These are phyloP conservation scores for Lolium multiflorum DNA, from an alignment of 176 grass and related monocot species.

Conservation along the genomic window DNA sequence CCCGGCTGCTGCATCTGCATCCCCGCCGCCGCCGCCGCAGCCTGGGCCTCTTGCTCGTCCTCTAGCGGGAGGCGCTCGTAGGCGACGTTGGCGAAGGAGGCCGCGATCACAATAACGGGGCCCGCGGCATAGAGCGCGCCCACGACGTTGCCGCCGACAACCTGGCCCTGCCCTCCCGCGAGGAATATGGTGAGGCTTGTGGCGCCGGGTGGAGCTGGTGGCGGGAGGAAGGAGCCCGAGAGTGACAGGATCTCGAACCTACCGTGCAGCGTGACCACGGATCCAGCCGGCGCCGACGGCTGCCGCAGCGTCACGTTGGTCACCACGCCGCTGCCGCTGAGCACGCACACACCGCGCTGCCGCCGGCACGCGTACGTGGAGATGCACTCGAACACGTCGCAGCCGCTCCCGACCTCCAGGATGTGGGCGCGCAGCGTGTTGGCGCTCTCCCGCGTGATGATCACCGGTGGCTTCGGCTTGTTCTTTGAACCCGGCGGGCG, in stretches of 20 bases:
- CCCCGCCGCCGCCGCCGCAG: constrained; percentile 34
- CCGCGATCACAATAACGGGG: constrained; percentile 93
- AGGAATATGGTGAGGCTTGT: constrained; percentile 99
- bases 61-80: constrained; percentile 97
- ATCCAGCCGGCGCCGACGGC: constrained; percentile 72
- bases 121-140: constrained; percentile 84
- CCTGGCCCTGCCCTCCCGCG: constrained; percentile 89
- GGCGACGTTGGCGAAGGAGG: constrained; percentile 97
- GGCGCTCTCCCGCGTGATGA: constrained; percentile 98
- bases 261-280: constrained; percentile 85
- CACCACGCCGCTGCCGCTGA: constrained; percentile 92
- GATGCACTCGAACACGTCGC: constrained; percentile 90
- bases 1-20: constrained; percentile 71
- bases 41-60: constrained; percentile 69
- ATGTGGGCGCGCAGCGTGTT: constrained; percentile 98
- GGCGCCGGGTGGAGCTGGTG: constrained; percentile 83
- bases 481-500: constrained; percentile 87
- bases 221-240: constrained; percentile 95
- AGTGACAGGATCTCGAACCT: constrained; percentile 98
- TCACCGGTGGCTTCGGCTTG: constrained; percentile 96
- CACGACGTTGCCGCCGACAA: constrained; percentile 94
- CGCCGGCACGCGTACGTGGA: constrained; percentile 83
- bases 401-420: constrained; percentile 89
- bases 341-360: constrained; percentile 94
- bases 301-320: constrained; percentile 96